Conservation (phyloP, 2,329 filamentous ascomycete species). For the Samsoniella hepiali region DNA sequence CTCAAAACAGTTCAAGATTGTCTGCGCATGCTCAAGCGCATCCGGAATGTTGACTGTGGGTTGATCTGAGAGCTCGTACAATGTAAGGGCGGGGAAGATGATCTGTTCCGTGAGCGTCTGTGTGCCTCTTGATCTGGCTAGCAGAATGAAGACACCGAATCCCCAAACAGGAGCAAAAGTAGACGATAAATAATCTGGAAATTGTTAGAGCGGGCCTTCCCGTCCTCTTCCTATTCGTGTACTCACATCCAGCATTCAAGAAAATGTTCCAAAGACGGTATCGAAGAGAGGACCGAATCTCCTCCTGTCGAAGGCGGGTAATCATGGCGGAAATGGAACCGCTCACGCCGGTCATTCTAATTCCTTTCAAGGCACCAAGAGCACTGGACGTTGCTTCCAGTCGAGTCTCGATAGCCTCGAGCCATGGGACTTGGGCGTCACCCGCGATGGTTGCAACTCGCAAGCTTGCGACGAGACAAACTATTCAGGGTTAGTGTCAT, state of each 20-base stretch:
- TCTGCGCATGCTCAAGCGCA: constrained; percentile 24
- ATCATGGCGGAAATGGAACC: constrained; percentile 32
- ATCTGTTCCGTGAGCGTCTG: constrained; percentile 23
- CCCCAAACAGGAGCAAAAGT: constrained; percentile 24
- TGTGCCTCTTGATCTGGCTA: constrained; percentile 18
- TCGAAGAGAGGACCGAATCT: constrained; percentile 32
- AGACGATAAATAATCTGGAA: constrained; percentile 18
- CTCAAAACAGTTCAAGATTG: constrained; percentile 23
- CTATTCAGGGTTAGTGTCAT: background rate
- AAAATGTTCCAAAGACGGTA: constrained; percentile 25
- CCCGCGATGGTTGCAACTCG: constrained; percentile 24
- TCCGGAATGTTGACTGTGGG: constrained; percentile 23
- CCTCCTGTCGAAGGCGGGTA: constrained; percentile 34
- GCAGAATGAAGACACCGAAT: constrained; percentile 21
- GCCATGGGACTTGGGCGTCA: constrained; percentile 27
- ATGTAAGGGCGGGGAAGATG: constrained; percentile 24
- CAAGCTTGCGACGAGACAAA: constrained; percentile 22
- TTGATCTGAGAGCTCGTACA: constrained; percentile 24
- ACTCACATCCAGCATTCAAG: constrained; percentile 21
- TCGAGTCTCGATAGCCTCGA: constrained; percentile 28
- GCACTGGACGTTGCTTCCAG: constrained; percentile 25
- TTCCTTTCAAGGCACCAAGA: constrained; percentile 35
- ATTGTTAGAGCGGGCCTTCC: background rate
- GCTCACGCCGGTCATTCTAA: constrained; percentile 42
- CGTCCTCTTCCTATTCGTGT: background rate